phyloP scores from a whole-genome alignment of 495 filamentous ascomycete species.

The Corynascus novoguineensis region DNA sequence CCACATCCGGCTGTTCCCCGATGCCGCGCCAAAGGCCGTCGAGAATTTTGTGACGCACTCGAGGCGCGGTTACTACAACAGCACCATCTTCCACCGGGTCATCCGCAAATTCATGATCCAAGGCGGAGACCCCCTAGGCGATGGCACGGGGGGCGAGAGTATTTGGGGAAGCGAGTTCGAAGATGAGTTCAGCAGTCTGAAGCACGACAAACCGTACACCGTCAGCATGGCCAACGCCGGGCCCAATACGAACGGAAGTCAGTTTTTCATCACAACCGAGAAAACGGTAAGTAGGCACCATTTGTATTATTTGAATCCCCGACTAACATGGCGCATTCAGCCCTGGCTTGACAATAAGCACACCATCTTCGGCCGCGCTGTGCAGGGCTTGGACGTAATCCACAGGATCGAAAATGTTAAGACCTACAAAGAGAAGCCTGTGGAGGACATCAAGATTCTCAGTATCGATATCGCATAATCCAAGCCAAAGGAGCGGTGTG shows the following conservation, averaged over 20 bases:
- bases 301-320: no score
- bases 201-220: constrained; percentile 94
- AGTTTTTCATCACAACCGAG: constrained; percentile 99
- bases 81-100: constrained; percentile 93
- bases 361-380: constrained; percentile 87
- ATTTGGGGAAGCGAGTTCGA: constrained; percentile 97
- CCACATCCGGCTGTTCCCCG: constrained; percentile 86
- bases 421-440: constrained; percentile 93
- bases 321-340: constrained; percentile 32
- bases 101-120: constrained; percentile 99
- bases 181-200: constrained; percentile 87
- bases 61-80: constrained; percentile 88
- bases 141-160: constrained; percentile 91
- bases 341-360: constrained; percentile 96
- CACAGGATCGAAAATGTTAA: constrained; percentile 91
- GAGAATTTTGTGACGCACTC: constrained; percentile 97
- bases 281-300: constrained; percentile 73
- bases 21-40: constrained; percentile 89
- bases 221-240: constrained; percentile 97
- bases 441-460: constrained; percentile 95
- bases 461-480: constrained; percentile 58
- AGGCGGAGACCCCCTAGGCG: constrained; percentile 86
- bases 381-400: constrained; percentile 89
- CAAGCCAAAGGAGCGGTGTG: background rate
- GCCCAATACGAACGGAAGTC: constrained; percentile 69